Percentiles rank a stretch among this genome's conserved stretches.
Evolutionary conservation across 352 stramenopile species (phyloP).

Genomic region (Phytophthora cactorum): DNA sequence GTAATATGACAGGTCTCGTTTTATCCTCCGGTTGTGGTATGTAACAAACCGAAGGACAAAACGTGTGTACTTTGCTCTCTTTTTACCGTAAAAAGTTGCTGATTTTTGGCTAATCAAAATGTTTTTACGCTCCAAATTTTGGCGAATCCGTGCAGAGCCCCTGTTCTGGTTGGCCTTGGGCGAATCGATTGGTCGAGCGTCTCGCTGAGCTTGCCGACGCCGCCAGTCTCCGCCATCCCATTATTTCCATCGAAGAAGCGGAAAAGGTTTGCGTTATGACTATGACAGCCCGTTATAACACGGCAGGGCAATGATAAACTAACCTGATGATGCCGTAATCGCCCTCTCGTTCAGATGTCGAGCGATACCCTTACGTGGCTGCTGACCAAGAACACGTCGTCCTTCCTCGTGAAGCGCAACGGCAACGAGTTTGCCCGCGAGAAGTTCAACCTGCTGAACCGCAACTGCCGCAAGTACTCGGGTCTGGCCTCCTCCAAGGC

Average conservation of each 20-base stretch:
- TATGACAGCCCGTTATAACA: background rate
- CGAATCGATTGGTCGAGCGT: slow-evolving; percentile 83
- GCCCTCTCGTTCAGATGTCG: slow-evolving; percentile 65
- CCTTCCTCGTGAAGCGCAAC: slow-evolving; percentile 95
- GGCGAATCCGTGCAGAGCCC: slow-evolving; percentile 1
- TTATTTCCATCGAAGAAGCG: slow-evolving; percentile 89
- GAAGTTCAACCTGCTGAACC: slow-evolving; percentile 96
- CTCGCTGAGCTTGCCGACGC: slow-evolving; percentile 24
- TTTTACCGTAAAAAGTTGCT: slow-evolving; percentile 20
- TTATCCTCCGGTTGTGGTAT: background rate
- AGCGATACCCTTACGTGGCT: slow-evolving; percentile 97
- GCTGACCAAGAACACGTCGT: slow-evolving; percentile 96
- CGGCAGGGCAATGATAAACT: slow-evolving; percentile 9
- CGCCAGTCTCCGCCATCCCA: slow-evolving; percentile 53
- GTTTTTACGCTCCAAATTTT: background rate
- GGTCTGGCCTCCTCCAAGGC: slow-evolving; percentile 94
- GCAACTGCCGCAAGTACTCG: slow-evolving; percentile 97
- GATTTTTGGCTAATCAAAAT: slow-evolving; percentile 9
- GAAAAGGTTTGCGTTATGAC: slow-evolving; percentile 51
- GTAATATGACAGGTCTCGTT: background rate
- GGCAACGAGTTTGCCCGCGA: slow-evolving; percentile 92
- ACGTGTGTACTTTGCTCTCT: background rate
- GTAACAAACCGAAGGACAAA: background rate
- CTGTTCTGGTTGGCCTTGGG: slow-evolving; percentile 8
- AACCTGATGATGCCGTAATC: slow-evolving; percentile 16